Evolutionary conservation across 2,329 filamentous ascomycete genomes (phyloP).

Genomic region (Claviceps quebecensis): DNA sequence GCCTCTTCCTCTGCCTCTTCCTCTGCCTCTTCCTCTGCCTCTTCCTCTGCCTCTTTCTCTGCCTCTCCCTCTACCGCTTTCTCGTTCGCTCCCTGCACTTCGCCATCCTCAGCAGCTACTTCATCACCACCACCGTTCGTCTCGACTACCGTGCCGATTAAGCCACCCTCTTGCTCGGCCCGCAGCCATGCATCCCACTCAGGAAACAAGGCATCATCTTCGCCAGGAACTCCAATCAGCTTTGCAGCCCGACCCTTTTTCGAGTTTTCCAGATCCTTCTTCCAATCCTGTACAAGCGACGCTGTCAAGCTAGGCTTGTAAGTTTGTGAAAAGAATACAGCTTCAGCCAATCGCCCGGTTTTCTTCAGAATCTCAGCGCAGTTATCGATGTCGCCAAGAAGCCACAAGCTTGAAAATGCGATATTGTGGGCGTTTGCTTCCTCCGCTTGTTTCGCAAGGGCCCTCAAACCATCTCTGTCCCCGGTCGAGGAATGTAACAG

Average conservation of each 20-base stretch:
- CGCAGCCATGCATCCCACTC: conserved; percentile 88
- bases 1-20: conserved; percentile 10
- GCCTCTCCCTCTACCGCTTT: conserved; percentile 6
- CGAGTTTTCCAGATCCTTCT: conserved; percentile 64
- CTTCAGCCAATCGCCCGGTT: conserved; percentile 71
- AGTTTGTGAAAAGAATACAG: conserved; percentile 84
- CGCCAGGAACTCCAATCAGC: conserved; percentile 67
- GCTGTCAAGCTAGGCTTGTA: conserved; percentile 74
- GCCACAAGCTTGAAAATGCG: conserved; percentile 82
- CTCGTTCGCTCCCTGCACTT: conserved; percentile 9
- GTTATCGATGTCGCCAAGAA: conserved; percentile 65
- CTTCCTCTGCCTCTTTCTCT: conserved; percentile 10
- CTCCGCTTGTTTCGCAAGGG: conserved; percentile 61
- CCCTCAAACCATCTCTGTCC: conserved; percentile 58
- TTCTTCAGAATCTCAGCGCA: conserved; percentile 68
- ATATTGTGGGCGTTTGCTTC: conserved; percentile 77
- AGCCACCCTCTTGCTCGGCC: conserved; percentile 59
- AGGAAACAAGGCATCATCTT: conserved; percentile 81
- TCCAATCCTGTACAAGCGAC: conserved; percentile 63
- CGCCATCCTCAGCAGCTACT: neutral
- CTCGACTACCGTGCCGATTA: conserved; percentile 9
- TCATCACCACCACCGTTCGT: conserved; percentile 4
- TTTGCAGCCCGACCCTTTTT: conserved; percentile 79
- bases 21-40: conserved; percentile 9
- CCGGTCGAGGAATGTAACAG: conserved; percentile 79